These are phyloP conservation scores for Ophiosphaerella narmari DNA, from an alignment of 2,329 filamentous ascomycete genomes.

Conservation along the genomic window DNA sequence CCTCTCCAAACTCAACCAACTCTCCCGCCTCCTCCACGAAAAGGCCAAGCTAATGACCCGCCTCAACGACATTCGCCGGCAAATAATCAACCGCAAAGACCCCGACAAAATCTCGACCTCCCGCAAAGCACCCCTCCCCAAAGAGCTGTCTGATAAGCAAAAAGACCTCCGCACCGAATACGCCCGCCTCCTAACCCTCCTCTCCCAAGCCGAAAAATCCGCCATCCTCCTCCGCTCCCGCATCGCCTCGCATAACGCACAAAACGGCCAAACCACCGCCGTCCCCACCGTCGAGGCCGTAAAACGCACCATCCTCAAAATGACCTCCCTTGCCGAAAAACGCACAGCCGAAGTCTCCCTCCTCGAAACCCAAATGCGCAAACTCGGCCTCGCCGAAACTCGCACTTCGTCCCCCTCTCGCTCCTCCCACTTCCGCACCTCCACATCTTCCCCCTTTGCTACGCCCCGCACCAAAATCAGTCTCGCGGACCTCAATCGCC, in stretches of 20 bases:
- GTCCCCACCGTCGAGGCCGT: slow-evolving; percentile 90
- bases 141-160: slow-evolving; percentile 83
- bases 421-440: no score
- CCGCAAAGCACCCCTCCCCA: slow-evolving; percentile 74
- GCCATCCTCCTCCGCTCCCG: slow-evolving; percentile 79
- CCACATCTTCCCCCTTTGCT: slow-evolving; percentile 36
- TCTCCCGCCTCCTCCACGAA: slow-evolving; percentile 71
- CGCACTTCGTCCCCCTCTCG: no score
- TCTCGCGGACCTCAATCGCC: slow-evolving; percentile 36
- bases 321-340: slow-evolving; percentile 91
- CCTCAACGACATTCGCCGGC: slow-evolving; percentile 76
- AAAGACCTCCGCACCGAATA: slow-evolving; percentile 80
- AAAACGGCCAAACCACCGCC: slow-evolving; percentile 50
- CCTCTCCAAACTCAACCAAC: slow-evolving; percentile 68
- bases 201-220: slow-evolving; percentile 79
- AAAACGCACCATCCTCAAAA: slow-evolving; percentile 85
- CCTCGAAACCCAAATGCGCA: slow-evolving; percentile 83
- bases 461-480: slow-evolving; percentile 44
- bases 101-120: slow-evolving; percentile 68
- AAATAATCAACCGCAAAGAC: slow-evolving; percentile 72
- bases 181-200: slow-evolving; percentile 71
- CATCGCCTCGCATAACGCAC: slow-evolving; percentile 62
- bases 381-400: slow-evolving; percentile 52
- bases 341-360: slow-evolving; percentile 89
- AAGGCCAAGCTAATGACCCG: slow-evolving; percentile 70